These are phyloP conservation scores for Liquidambar formosana DNA, from an alignment of 164 flowering plant genomes.

Conservation along the genomic window DNA sequence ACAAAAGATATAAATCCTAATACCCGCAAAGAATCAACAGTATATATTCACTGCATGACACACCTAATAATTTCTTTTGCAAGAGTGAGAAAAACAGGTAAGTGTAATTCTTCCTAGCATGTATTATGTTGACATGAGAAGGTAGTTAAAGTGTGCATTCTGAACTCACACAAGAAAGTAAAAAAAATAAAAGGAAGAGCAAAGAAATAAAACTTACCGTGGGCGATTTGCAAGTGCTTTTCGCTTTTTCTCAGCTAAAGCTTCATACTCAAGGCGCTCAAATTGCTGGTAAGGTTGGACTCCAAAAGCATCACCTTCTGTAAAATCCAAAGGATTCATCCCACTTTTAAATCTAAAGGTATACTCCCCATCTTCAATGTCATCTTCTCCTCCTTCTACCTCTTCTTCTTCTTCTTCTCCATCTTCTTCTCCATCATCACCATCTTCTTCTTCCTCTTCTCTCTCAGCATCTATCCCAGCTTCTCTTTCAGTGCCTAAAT, in stretches of 20 bases:
- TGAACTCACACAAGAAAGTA: neutral
- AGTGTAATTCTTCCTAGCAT: too few species aligned
- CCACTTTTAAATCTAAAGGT: conserved; percentile 44
- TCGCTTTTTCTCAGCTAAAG: conserved; percentile 63
- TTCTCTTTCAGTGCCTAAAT: conserved; percentile 1
- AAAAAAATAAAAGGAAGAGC: neutral
- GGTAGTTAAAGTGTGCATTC: too few species aligned
- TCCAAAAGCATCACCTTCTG: conserved; percentile 40
- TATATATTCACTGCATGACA: too few species aligned
- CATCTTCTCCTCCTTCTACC: too few species aligned
- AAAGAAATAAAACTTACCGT: conserved; percentile 5
- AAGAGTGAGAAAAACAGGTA: too few species aligned
- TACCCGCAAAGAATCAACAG: too few species aligned
- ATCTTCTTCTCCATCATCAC: conserved; percentile 36
- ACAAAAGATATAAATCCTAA: too few species aligned
- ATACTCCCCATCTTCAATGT: conserved; percentile 12
- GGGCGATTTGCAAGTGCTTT: conserved; percentile 34
- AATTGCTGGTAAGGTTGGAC: conserved; percentile 51
- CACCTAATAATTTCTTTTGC: too few species aligned
- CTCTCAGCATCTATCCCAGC: conserved; percentile 28
- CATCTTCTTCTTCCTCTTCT: conserved; percentile 24
- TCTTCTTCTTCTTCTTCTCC: conserved; percentile 39
- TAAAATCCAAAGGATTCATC: conserved; percentile 55
- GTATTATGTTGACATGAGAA: too few species aligned
- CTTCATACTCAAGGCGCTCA: conserved; percentile 65